Conservation (phyloP, 2,329 filamentous ascomycete species). For the Ophiostoma pallidulum region DNA sequence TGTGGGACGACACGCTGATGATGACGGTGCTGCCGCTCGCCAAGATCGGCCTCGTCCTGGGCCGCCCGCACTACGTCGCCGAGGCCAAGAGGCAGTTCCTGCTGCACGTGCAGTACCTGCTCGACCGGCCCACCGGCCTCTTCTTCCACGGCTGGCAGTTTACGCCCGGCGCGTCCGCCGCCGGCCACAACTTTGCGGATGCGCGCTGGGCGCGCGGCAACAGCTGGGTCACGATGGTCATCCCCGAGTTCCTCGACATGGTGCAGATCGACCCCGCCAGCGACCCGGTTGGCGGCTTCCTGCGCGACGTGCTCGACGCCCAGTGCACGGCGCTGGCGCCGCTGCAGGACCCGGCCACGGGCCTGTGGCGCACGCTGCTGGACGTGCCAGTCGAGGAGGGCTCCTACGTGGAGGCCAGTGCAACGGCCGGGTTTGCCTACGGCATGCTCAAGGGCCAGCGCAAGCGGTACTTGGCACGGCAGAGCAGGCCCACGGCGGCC, state of each 20-base stretch:
- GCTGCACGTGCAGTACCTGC: slow-evolving; percentile 69
- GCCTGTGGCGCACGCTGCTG: slow-evolving; percentile 67
- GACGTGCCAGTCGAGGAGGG: slow-evolving; percentile 56
- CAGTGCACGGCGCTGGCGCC: slow-evolving; percentile 57
- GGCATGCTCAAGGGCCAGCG: slow-evolving; percentile 66
- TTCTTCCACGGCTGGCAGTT: slow-evolving; percentile 83
- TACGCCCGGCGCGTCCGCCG: slow-evolving; percentile 23
- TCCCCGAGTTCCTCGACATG: slow-evolving; percentile 71
- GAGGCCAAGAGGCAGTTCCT: slow-evolving; percentile 73
- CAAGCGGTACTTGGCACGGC: slow-evolving; percentile 61
- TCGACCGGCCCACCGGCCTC: slow-evolving; percentile 60
- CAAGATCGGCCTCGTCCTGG: slow-evolving; percentile 65
- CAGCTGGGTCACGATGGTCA: slow-evolving; percentile 72
- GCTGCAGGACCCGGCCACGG: slow-evolving; percentile 47
- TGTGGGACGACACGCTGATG: slow-evolving; percentile 83
- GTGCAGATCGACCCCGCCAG: slow-evolving; percentile 49
- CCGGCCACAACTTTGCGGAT: slow-evolving; percentile 50
- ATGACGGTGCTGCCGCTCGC: slow-evolving; percentile 76
- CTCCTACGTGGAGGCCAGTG: slow-evolving; percentile 67
- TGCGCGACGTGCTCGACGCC: slow-evolving; percentile 55
- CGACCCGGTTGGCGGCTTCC: slow-evolving; percentile 51
- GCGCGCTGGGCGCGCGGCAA: slow-evolving; percentile 54
- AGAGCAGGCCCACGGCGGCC: too few species aligned
- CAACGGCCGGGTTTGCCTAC: slow-evolving; percentile 72
- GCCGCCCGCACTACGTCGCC: slow-evolving; percentile 61